Evolutionary conservation across 768 basidiomycete species (phyloP).

Genomic region (Amanita pallidorosea): DNA sequence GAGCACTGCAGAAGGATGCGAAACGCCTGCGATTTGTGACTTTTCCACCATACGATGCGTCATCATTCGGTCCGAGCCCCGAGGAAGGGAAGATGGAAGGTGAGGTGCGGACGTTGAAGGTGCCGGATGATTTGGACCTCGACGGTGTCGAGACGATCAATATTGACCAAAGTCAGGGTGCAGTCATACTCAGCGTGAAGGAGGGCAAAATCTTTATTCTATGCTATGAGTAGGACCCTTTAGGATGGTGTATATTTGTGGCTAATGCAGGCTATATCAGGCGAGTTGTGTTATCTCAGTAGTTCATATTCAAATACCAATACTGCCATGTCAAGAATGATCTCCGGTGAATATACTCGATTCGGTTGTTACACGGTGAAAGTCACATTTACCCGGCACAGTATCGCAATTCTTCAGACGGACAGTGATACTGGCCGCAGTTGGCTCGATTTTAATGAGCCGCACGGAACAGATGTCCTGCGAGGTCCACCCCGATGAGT

Average conservation of each 20-base stretch:
- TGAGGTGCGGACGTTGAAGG: constrained; percentile 48
- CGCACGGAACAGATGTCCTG: too few species aligned
- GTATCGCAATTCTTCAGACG: too few species aligned
- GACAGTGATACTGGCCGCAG: too few species aligned
- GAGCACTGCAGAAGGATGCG: neutral
- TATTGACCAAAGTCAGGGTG: constrained; percentile 68
- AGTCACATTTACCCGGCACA: too few species aligned
- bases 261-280: neutral
- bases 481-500: too few species aligned
- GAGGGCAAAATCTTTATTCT: constrained; percentile 65
- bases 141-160: constrained; percentile 65
- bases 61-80: neutral
- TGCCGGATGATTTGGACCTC: constrained; percentile 55
- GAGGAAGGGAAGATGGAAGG: constrained; percentile 18
- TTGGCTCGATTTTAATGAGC: too few species aligned
- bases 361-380: neutral
- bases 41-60: constrained; percentile 1
- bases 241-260: neutral
- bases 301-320: neutral
- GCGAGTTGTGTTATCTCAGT: neutral
- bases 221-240: constrained; percentile 39
- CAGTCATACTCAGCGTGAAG: constrained; percentile 57
- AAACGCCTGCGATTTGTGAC: constrained; percentile 4
- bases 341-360: neutral
- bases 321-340: neutral